These are phyloP conservation scores for Aspergillus pseudoterreus DNA, from an alignment of 2,329 filamentous ascomycete genomes.

Conservation along the genomic window DNA sequence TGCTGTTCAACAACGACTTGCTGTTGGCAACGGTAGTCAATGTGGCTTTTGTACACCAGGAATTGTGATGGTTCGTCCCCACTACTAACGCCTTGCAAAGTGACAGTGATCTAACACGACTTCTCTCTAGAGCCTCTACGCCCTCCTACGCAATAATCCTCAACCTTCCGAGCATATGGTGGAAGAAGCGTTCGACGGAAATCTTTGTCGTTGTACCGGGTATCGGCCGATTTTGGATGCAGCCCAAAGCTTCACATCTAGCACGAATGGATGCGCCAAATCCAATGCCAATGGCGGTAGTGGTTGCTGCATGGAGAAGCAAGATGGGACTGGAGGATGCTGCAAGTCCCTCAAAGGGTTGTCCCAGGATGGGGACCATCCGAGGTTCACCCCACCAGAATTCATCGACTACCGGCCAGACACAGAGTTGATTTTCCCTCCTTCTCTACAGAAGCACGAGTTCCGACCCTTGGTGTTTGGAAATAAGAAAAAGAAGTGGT, in stretches of 20 bases:
- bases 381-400: conserved; percentile 75
- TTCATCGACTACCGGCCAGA: conserved; percentile 94
- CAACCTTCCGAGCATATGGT: conserved; percentile 75
- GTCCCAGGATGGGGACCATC: conserved; percentile 34
- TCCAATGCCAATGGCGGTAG: conserved; percentile 55
- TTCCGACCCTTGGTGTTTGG: conserved; percentile 82
- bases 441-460: conserved; percentile 75
- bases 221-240: conserved; percentile 93
- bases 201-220: conserved; percentile 91
- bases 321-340: conserved; percentile 57
- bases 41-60: conserved; percentile 96
- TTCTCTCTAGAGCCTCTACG: conserved; percentile 71
- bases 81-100: background rate
- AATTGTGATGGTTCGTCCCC: conserved; percentile 71
- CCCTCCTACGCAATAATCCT: conserved; percentile 79
- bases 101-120: background rate
- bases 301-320: conserved; percentile 70
- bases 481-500: conserved; percentile 94
- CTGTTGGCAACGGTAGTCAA: conserved; percentile 86
- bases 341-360: conserved; percentile 60
- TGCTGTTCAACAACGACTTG: conserved; percentile 85
- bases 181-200: conserved; percentile 96
- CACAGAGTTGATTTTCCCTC: conserved; percentile 93
- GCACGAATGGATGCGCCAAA: conserved; percentile 54
- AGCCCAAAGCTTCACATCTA: conserved; percentile 70